Evolutionary conservation across 2,329 filamentous ascomycete species (phyloP).

Genomic region (Tolypocladium ophioglossoides): DNA sequence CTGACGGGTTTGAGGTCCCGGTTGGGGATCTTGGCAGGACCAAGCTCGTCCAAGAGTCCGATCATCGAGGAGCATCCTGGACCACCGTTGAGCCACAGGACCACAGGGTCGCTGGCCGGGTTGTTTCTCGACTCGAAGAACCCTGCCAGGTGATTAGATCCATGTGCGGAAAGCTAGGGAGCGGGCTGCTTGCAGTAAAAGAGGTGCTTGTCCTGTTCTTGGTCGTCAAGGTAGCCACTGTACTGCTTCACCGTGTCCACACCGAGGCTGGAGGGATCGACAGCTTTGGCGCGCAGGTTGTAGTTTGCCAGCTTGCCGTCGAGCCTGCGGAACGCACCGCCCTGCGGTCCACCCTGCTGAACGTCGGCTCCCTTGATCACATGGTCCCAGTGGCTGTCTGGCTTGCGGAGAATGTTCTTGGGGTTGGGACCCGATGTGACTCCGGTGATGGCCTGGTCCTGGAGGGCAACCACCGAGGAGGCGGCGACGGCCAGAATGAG

Average conservation of each 20-base stretch:
- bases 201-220: constrained; percentile 91
- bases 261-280: constrained; percentile 72
- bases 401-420: neutral
- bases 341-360: neutral
- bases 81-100: constrained; percentile 41
- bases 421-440: constrained; percentile 1
- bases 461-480: neutral
- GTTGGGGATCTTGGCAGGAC: constrained; percentile 59
- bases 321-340: constrained; percentile 42
- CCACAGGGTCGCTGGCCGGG: constrained; percentile 28
- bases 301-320: constrained; percentile 76
- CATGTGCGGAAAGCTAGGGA: constrained; percentile 5
- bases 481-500: neutral
- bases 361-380: neutral
- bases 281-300: constrained; percentile 80
- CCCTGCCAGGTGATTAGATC: constrained; percentile 33
- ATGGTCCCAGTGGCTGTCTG: constrained; percentile 1
- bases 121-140: constrained; percentile 34
- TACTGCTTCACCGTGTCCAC: constrained; percentile 95
- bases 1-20: constrained; percentile 19
- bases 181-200: constrained; percentile 71
- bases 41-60: constrained; percentile 55
- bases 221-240: constrained; percentile 92
- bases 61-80: constrained; percentile 22
- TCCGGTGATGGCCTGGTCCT: neutral